These are phyloP conservation scores for Taxillus chinensis DNA, from an alignment of 164 flowering plant genomes.

Conservation along the genomic window DNA sequence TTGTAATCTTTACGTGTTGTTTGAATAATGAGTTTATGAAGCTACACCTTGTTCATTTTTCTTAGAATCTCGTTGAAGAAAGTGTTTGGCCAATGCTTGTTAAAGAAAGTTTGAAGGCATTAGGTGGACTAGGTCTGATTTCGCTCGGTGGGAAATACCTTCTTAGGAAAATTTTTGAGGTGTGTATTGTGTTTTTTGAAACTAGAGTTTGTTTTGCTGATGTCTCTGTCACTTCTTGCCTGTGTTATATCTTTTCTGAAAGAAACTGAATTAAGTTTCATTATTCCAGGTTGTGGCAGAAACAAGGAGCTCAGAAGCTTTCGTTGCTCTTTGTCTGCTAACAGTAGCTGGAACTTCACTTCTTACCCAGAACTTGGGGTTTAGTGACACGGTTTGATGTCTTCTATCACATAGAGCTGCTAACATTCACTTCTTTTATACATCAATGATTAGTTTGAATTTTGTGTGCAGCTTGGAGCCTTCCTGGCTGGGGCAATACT, in stretches of 20 bases:
- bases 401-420: neutral
- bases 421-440: neutral
- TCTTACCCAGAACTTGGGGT: conserved; percentile 82
- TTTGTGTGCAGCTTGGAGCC: conserved; percentile 82
- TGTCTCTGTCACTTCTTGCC: neutral
- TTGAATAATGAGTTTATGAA: neutral
- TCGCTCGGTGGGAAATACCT: conserved; percentile 86
- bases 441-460: conserved; percentile 6
- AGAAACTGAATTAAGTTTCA: conserved; percentile 8
- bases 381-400: conserved; percentile 85
- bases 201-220: neutral
- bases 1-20: neutral
- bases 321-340: conserved; percentile 90
- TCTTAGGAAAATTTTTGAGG: conserved; percentile 93
- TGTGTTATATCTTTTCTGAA: neutral
- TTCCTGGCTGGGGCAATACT: conserved; percentile 92
- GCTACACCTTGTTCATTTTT: neutral
- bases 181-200: conserved; percentile 16
- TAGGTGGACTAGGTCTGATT: conserved; percentile 84
- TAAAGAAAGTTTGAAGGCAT: conserved; percentile 86
- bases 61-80: conserved; percentile 59
- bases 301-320: conserved; percentile 94
- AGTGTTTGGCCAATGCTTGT: conserved; percentile 92
- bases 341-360: conserved; percentile 97
- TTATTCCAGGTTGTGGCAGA: conserved; percentile 83